phyloP scores from a whole-genome alignment of 306 rosid genomes.

The Begonia fuchsioides region DNA sequence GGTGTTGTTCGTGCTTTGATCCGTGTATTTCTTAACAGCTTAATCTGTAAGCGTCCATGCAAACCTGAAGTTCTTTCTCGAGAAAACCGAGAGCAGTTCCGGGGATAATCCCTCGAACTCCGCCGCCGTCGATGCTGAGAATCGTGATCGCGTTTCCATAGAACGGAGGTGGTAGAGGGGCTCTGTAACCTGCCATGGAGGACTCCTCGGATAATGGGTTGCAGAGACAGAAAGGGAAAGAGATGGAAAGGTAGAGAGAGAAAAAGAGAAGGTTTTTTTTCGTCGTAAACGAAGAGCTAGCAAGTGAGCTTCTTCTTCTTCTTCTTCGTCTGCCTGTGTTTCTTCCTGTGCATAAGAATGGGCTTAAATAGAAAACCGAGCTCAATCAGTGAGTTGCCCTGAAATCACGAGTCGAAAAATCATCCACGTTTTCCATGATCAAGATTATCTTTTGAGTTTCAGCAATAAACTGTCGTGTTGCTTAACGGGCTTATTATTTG shows the following conservation, averaged over 20 bases:
- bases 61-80: constrained; percentile 43
- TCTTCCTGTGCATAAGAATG: neutral
- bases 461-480: no score
- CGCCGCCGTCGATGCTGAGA: constrained; percentile 81
- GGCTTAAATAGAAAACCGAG: neutral
- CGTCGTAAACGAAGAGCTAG: no score
- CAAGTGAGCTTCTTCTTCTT: no score
- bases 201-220: no score
- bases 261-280: no score
- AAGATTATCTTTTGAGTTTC: no score
- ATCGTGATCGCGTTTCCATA: constrained; percentile 45
- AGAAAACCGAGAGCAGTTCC: constrained; percentile 21
- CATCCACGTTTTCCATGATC: no score
- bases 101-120: constrained; percentile 65
- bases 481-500: no score
- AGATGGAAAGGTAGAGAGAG: neutral
- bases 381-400: no score
- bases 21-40: no score
- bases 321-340: neutral
- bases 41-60: neutral
- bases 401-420: no score
- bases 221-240: neutral
- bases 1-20: neutral
- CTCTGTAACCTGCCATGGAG: constrained; percentile 10
- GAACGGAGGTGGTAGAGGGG: constrained; percentile 43